These are phyloP conservation scores for Dictyostelium capitatum DNA, from an alignment of 78 protist species.

Conservation along the genomic window DNA sequence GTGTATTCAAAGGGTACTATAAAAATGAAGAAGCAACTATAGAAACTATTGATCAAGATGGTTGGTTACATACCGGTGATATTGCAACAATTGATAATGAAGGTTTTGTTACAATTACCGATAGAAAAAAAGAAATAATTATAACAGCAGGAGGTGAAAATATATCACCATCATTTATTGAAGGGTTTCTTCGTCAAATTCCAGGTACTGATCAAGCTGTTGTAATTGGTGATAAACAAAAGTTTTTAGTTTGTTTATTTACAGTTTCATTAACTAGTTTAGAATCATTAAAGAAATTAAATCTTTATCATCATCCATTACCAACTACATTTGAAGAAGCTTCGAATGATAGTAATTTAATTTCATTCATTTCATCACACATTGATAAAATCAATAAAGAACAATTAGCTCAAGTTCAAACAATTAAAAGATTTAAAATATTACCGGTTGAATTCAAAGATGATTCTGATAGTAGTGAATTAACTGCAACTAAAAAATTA, in stretches of 20 bases:
- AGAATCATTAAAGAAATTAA: background rate
- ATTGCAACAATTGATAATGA: slow-evolving; percentile 74
- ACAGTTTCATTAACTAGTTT: slow-evolving; percentile 6
- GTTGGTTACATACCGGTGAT: slow-evolving; percentile 51
- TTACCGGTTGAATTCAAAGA: slow-evolving; percentile 81
- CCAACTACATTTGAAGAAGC: slow-evolving; percentile 56
- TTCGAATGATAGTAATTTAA: background rate
- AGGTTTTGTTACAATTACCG: slow-evolving; percentile 86
- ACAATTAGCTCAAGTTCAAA: slow-evolving; percentile 70
- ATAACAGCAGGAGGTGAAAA: slow-evolving; percentile 97
- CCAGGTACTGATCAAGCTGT: slow-evolving; percentile 67
- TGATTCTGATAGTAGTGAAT: slow-evolving; percentile 37
- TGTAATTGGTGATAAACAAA: slow-evolving; percentile 87
- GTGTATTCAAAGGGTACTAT: slow-evolving; percentile 1
- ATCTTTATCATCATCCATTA: background rate
- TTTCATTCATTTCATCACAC: slow-evolving; percentile 19
- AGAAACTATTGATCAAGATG: background rate
- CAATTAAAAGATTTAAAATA: slow-evolving; percentile 72
- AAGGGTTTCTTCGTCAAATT: slow-evolving; percentile 64
- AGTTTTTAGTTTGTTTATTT: slow-evolving; percentile 55
- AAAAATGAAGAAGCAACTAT: slow-evolving; percentile 35
- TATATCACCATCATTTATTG: slow-evolving; percentile 92
- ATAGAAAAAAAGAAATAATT: slow-evolving; percentile 93
- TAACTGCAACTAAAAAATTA: slow-evolving; percentile 90
- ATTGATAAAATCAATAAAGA: slow-evolving; percentile 29